Evolutionary conservation across 192 early-diverging fungal genomes (phyloP), one percentile per base, ranked within the genome.

Genomic region (Globomyces pollinis-pini): DNA sequence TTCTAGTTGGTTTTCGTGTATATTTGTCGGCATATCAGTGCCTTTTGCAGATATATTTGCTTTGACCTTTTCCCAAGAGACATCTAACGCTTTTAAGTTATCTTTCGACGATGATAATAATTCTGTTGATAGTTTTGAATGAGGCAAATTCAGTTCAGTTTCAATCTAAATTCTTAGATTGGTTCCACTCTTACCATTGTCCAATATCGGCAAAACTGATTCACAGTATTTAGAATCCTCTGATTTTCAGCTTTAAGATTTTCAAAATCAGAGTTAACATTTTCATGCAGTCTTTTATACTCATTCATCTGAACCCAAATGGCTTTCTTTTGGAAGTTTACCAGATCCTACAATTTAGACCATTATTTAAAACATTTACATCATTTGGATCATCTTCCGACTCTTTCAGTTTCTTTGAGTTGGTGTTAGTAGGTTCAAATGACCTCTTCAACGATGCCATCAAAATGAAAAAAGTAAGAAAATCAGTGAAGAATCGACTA

Each of bases 281-380:
- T 28, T 30, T 34, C 36, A 30, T 44, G 45, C 28, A 52, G 3
- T 3, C 71, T 60, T 41, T 73, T 73, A 58, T 80, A 80, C 35
- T 74, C 66, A 21, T 76, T 64, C 75, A 80, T 75, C 29, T 70
- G 71, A 4, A 66, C 45, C 54, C 65, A 73, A 13, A 80, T 74
- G 13, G 78, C 78, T 38, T 70, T 56, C 60, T 80, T 80, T 55
- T 78, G 75, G 56, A 69, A 80, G n/a, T 38, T 63, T 12, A 63
- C 32, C 13, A 76, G 28, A 28, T 47, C 44, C 44, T 47, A 47
- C 6, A 6, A 15, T 47, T 26, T 28, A 28, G 11, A 28, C 3
- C 44, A 26, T n/a, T n/a, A n/a, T n/a, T n/a, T n/a, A n/a, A n/a
- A n/a, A n/a, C n/a, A 26, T 20, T 21, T 47, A 47, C 44, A 47